Evolutionary conservation across 1,284 basidiomycete genomes (phyloP).

Genomic region (Peniophora sp.): DNA sequence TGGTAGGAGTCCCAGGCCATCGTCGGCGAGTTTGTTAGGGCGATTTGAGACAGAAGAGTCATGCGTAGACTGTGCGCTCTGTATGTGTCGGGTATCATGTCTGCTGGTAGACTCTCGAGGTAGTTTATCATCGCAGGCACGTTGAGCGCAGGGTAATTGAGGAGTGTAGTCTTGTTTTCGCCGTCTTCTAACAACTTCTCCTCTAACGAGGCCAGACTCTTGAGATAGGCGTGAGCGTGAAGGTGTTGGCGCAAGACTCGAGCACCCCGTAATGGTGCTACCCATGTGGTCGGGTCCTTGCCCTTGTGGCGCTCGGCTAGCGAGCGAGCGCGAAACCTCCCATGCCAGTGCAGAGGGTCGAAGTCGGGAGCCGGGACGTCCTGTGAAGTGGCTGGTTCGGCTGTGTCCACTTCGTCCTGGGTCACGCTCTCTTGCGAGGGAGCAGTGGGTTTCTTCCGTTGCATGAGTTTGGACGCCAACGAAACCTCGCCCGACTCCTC

Average conservation of each 20-base stretch:
- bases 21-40: constrained; percentile 30
- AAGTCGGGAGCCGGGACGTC: too few species aligned
- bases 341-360: not conserved
- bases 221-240: not conserved
- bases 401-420: too few species aligned
- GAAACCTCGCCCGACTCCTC: too few species aligned
- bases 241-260: not conserved
- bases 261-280: not conserved
- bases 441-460: too few species aligned
- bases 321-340: not conserved
- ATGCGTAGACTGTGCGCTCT: constrained; percentile 2
- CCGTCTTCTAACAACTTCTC: not conserved
- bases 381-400: too few species aligned
- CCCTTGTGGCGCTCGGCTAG: not conserved
- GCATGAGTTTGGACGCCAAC: too few species aligned
- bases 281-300: not conserved
- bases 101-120: not conserved
- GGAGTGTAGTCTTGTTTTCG: not conserved
- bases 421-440: too few species aligned
- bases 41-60: constrained; percentile 24
- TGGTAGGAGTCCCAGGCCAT: constrained; percentile 59
- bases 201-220: not conserved
- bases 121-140: constrained; percentile 8
- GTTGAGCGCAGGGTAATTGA: not conserved
- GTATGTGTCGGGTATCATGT: constrained; percentile 5